These are phyloP conservation scores for Torulaspora pretoriensis DNA, from an alignment of 1,139 yeast genomes.

Conservation along the genomic window DNA sequence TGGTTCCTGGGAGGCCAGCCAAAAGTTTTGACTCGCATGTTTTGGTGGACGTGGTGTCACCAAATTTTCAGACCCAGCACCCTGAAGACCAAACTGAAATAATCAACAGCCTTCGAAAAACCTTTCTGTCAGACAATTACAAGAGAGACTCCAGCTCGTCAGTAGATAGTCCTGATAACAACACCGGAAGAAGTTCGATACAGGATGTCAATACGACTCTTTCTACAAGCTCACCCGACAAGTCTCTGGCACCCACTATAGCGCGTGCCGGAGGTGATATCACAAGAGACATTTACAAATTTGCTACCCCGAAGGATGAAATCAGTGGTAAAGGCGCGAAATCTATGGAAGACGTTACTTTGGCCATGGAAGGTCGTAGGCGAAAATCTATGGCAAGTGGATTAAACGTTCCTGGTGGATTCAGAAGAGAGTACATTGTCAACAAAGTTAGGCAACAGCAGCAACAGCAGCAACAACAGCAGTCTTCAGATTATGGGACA, in stretches of 20 bases:
- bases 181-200: conserved; percentile 9
- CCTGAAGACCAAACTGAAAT: conserved; percentile 29
- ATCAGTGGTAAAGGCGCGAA: conserved; percentile 30
- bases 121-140: conserved; percentile 22
- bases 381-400: conserved; percentile 64
- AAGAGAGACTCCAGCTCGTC: conserved; percentile 14
- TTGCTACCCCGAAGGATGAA: conserved; percentile 25
- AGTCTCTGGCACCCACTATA: conserved; percentile 28
- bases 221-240: conserved; percentile 11
- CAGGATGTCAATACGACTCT: conserved; percentile 9
- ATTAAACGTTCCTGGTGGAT: conserved; percentile 75
- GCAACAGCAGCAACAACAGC: conserved; percentile 8
- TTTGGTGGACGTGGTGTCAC: conserved; percentile 34
- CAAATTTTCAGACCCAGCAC: conserved; percentile 33
- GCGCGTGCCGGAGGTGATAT: conserved; percentile 69
- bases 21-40: conserved; percentile 22
- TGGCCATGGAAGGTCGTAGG: conserved; percentile 36
- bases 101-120: conserved; percentile 26
- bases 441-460: conserved; percentile 38
- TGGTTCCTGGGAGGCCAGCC: conserved; percentile 7
- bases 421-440: conserved; percentile 61
- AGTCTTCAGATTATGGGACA: conserved; percentile 17
- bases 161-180: conserved; percentile 9
- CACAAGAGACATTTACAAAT: conserved; percentile 53
- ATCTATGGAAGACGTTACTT: conserved; percentile 32